Percentiles rank a stretch among this genome's conserved stretches.
Evolutionary conservation across 1,284 basidiomycete genomes (phyloP).

Genomic region (Ustilago nuda): DNA sequence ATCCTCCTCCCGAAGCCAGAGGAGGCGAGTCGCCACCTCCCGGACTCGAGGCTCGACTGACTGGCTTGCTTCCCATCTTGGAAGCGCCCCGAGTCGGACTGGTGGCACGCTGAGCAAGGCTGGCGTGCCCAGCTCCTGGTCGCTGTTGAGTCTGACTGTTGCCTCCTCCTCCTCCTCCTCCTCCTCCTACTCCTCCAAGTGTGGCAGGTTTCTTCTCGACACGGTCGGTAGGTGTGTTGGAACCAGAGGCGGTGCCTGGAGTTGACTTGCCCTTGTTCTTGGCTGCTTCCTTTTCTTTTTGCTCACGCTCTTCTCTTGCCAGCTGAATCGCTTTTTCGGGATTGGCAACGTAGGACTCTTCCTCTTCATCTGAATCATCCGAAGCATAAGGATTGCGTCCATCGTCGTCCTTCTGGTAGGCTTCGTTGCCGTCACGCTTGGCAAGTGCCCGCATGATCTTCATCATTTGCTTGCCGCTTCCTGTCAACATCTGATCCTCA

Average conservation of each 20-base stretch:
- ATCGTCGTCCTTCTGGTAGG: conserved; percentile 67
- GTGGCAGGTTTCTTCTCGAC: conserved; percentile 41
- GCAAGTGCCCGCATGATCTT: conserved; percentile 68
- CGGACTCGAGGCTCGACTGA: conserved; percentile 46
- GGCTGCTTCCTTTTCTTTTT: conserved; percentile 48
- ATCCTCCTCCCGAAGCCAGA: conserved; percentile 9
- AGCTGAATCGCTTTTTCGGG: conserved; percentile 66
- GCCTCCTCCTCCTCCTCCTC: too few species aligned
- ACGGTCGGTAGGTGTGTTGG: conserved; percentile 44
- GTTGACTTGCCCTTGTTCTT: conserved; percentile 42
- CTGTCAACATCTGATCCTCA: conserved; percentile 61
- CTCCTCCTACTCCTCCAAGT: not conserved
- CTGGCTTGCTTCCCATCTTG: conserved; percentile 55
- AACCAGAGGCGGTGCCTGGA: conserved; percentile 31
- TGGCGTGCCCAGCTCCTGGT: conserved; percentile 58
- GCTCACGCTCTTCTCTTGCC: conserved; percentile 65
- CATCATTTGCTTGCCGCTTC: conserved; percentile 68
- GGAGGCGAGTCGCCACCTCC: conserved; percentile 45
- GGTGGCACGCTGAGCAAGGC: conserved; percentile 57
- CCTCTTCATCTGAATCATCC: conserved; percentile 65
- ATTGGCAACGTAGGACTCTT: conserved; percentile 64
- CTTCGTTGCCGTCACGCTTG: conserved; percentile 63
- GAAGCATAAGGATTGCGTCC: conserved; percentile 65
- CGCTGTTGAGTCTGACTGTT: conserved; percentile 30
- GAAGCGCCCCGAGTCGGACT: conserved; percentile 44